Evolutionary conservation across 2,329 filamentous ascomycete species (phyloP).

Genomic region (Grosmannia serpens): DNA sequence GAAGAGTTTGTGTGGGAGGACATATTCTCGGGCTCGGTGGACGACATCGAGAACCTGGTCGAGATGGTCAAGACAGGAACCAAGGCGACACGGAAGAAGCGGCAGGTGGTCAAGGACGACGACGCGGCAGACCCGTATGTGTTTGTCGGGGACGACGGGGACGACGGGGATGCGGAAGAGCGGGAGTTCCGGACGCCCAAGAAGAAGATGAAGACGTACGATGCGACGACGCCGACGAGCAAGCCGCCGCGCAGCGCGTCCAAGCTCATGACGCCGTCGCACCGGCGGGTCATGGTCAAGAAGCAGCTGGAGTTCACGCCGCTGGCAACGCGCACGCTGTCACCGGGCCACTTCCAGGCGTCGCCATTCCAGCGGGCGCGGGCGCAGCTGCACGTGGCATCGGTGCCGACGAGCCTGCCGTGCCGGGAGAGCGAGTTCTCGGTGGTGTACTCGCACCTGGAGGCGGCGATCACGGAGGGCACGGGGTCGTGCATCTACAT

Average conservation of each 20-base stretch:
- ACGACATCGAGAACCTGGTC: conserved; percentile 55
- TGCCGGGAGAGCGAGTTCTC: conserved; percentile 89
- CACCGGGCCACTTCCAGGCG: conserved; percentile 58
- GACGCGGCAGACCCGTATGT: conserved; percentile 1
- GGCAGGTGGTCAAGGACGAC: conserved; percentile 8
- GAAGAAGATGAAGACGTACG: conserved; percentile 18
- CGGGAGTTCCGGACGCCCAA: conserved; percentile 24
- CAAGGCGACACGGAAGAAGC: conserved; percentile 51
- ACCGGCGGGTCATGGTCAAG: conserved; percentile 55
- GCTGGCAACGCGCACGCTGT: conserved; percentile 75
- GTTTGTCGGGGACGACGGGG: conserved; percentile 14
- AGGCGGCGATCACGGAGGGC: conserved; percentile 86
- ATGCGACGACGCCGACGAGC: conserved; percentile 43
- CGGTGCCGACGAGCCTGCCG: conserved; percentile 78
- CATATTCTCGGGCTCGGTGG: conserved; percentile 53
- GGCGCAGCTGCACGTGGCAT: conserved; percentile 81
- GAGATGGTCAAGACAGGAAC: conserved; percentile 61
- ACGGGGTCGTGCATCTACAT: conserved; percentile 97
- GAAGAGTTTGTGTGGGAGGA: conserved; percentile 90
- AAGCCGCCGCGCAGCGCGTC: conserved; percentile 34
- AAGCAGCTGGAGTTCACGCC: conserved; percentile 93
- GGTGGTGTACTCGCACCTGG: conserved; percentile 84
- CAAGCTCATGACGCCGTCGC: conserved; percentile 31
- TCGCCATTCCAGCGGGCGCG: conserved; percentile 90
- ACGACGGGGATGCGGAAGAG: conserved; percentile 15